Base-by-base conservation (phyloP, 805 yeast species). In the Zygotorulaspora sp. region DNA sequence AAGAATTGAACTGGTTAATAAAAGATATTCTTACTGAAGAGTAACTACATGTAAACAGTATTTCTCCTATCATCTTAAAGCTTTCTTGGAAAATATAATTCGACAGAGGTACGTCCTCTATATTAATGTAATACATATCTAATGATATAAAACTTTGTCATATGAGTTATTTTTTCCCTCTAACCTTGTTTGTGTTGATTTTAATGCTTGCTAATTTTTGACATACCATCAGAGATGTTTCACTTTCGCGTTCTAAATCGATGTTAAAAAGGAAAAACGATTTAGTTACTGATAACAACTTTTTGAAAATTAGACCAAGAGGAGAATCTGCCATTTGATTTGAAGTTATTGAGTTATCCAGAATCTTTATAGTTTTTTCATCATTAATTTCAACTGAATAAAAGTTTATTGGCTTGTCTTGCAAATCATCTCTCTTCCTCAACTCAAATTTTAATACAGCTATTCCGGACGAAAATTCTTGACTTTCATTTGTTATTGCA, bases 1-100 rank as follows among this genome's bases (percentile, higher is more conserved):
- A 80, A 38, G 94, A 83, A 53, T 63, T 83, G 45, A 75, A 78
- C 48, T 77, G 86, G 84, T 63, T 83, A 36, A 69, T 83, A 24
- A 80, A 77, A 59, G 89, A 81, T 49, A 70, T 83, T 36, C 60
- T 78, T n/a, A 64, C 74, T 9, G 57, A 59, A 32, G 57, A 53
- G 35, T 57, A 40, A 46, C n/a, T n/a, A n/a, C n/a, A n/a, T n/a
- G n/a, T n/a, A n/a, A n/a, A n/a, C n/a, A n/a, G n/a, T n/a, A n/a
- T n/a, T n/a, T n/a, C n/a, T n/a, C n/a, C n/a, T n/a, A n/a, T n/a
- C n/a, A n/a, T n/a, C n/a, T n/a, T n/a, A n/a, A n/a, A n/a, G n/a
- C n/a, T n/a, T n/a, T n/a, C n/a, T n/a, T n/a, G n/a, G n/a, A n/a
- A n/a, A n/a, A n/a, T n/a, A n/a, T n/a, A n/a, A n/a, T n/a, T n/a